These are phyloP conservation scores for Melampsora occidentalis DNA, from an alignment of 1,284 basidiomycete genomes.

Conservation along the genomic window DNA sequence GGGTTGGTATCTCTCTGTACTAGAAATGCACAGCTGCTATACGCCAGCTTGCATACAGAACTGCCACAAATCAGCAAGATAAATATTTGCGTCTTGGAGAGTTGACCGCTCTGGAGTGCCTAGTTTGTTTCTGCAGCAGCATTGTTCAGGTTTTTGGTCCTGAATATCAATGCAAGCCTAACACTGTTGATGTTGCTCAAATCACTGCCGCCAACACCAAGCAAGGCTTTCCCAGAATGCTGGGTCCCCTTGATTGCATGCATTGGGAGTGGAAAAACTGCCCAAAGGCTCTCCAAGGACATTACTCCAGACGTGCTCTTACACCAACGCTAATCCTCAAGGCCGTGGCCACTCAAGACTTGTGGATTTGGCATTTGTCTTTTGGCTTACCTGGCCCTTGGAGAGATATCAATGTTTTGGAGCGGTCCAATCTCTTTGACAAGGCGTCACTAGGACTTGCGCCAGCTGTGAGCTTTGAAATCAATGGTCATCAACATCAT, in stretches of 20 bases:
- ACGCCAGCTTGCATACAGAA: neutral
- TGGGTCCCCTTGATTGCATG: too few relatives aligned
- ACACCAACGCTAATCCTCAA: too few relatives aligned
- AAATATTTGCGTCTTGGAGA: conserved; percentile 20
- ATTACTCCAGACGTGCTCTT: too few relatives aligned
- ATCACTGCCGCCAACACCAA: neutral
- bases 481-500: conserved; percentile 1
- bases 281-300: too few relatives aligned
- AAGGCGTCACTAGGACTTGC: neutral
- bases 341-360: conserved; percentile 2
- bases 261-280: too few relatives aligned
- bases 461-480: neutral
- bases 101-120: conserved; percentile 12
- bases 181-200: neutral
- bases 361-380: conserved; percentile 10
- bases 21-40: conserved; percentile 11
- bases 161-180: conserved; percentile 5
- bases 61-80: neutral
- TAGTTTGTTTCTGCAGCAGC: conserved; percentile 13
- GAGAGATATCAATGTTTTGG: conserved; percentile 5
- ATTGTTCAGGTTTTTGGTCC: conserved; percentile 3
- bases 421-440: conserved; percentile 2
- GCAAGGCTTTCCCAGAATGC: neutral
- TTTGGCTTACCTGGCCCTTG: conserved; percentile 1
- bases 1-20: neutral